A percentile compares a stretch with the other conserved stretches of the same genome.
Conservation (phyloP, 176 grass and related monocot species). For the Chrysopogon serrulatus region DNA sequence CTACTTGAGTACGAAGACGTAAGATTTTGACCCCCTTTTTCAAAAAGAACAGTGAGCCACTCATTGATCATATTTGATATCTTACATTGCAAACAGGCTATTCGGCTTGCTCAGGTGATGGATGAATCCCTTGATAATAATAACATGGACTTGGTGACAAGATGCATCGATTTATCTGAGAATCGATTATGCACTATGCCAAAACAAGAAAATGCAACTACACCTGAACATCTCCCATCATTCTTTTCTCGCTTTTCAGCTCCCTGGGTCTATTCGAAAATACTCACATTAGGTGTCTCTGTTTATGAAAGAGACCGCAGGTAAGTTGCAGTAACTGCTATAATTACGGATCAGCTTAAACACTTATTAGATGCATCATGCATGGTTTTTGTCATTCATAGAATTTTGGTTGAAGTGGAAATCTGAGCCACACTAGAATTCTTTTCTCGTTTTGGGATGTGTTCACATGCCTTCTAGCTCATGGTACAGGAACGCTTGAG, state of each 20-base stretch:
- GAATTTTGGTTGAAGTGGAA: constrained; percentile 12
- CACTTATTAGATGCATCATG: background rate
- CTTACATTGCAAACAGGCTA: constrained; percentile 55
- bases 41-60: constrained; percentile 2
- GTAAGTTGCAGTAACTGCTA: constrained; percentile 28
- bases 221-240: constrained; percentile 35
- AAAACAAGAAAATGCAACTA: constrained; percentile 33
- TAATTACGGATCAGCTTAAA: background rate
- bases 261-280: constrained; percentile 78
- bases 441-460: background rate
- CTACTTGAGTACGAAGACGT: constrained; percentile 91
- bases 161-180: constrained; percentile 78
- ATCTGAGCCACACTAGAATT: background rate
- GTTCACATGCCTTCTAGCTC: background rate
- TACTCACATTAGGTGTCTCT: constrained; percentile 81
- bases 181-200: constrained; percentile 34
- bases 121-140: constrained; percentile 82
- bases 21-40: constrained; percentile 2
- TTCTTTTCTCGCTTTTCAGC: constrained; percentile 83
- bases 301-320: constrained; percentile 70
- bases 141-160: constrained; percentile 67
- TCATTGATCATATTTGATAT: background rate
- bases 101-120: constrained; percentile 84
- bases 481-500: background rate
- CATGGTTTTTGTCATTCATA: background rate